Base-by-base conservation (phyloP, 2,329 filamentous ascomycete species). In the Sclerotinia spermophila region DNA sequence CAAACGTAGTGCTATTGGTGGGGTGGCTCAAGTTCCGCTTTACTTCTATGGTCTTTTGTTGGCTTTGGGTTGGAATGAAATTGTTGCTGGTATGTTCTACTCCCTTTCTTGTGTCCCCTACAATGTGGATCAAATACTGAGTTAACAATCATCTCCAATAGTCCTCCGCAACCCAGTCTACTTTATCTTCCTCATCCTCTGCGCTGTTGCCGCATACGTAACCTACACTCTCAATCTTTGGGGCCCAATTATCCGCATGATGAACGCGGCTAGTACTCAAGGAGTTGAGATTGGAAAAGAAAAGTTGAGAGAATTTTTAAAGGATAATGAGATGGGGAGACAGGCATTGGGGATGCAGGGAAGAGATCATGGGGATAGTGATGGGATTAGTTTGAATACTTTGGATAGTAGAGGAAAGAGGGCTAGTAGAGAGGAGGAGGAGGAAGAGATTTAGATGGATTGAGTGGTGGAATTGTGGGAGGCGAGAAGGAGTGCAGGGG, bases 21-120 rank as follows among this genome's bases (percentile, higher is more conserved):
- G 95, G 71, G 92, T 99, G 77, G 92, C 94, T 6, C 94, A 97
- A 81, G 90, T 99, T 65, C 96, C 96, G 8, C 83, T 97, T 73
- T 98, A 97, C 82, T 97, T 99, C 81, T 99, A 97, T 77, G 93
- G 89, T 56, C 81, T 98, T 70, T 85, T 99, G 70, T 83, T 99
- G 74, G 92, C 93, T 33, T 85, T 99, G 64, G 96, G 96, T n/a
- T 99, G 96, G 96, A 99, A 99, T 81, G 96, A 99, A 82, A 94
- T 99, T 74, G 84, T 97, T 75, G 92, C 94, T 78, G 93, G 94
- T 97, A 86, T 86, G 92, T 81, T 62, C 58, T 72, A 7, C 13
- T 35, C 38, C 7, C 30, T 30, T 35, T 38, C 19, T 55, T 3
- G n/a, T n/a, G n/a, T 24, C 1, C 24, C 42, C 19, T 8, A 15